Evolutionary conservation across 345 rosid genomes (phyloP).

Genomic region (Populus nigra): DNA sequence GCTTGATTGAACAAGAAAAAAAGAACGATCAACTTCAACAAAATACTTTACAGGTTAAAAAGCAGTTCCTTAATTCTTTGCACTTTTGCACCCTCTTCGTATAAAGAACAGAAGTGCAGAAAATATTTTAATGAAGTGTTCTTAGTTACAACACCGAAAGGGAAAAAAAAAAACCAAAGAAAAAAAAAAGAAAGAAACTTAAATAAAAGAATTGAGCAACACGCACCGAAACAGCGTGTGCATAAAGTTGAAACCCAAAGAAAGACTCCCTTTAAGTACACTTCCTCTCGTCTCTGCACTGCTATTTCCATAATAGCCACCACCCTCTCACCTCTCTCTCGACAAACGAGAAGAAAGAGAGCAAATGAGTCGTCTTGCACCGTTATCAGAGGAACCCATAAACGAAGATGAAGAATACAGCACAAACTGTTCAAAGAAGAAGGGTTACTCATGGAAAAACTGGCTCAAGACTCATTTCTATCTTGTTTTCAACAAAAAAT

Average conservation of each 20-base stretch:
- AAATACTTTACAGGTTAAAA: too few relatives aligned
- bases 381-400: conserved; percentile 72
- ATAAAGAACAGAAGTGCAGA: too few relatives aligned
- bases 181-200: not conserved
- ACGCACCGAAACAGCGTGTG: conserved; percentile 38
- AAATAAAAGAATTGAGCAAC: conserved; percentile 1
- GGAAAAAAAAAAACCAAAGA: too few relatives aligned
- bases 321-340: not conserved
- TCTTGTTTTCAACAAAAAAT: conserved; percentile 45
- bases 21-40: too few relatives aligned
- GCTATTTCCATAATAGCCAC: not conserved
- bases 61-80: too few relatives aligned
- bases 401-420: conserved; percentile 40
- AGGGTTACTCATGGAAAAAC: conserved; percentile 52
- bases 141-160: not conserved
- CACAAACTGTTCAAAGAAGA: conserved; percentile 38
- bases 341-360: not conserved
- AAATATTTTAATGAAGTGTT: not conserved
- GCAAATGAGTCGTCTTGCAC: conserved; percentile 68
- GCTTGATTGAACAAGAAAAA: too few relatives aligned
- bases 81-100: too few relatives aligned
- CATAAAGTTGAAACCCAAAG: conserved; percentile 12
- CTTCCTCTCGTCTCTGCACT: conserved; percentile 8
- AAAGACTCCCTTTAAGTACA: conserved; percentile 17
- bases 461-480: conserved; percentile 70